Evolutionary conservation across 2,329 filamentous ascomycete genomes (phyloP), one percentile per base, ranked within the genome.

Genomic region (Ceratocystis huliohia): DNA sequence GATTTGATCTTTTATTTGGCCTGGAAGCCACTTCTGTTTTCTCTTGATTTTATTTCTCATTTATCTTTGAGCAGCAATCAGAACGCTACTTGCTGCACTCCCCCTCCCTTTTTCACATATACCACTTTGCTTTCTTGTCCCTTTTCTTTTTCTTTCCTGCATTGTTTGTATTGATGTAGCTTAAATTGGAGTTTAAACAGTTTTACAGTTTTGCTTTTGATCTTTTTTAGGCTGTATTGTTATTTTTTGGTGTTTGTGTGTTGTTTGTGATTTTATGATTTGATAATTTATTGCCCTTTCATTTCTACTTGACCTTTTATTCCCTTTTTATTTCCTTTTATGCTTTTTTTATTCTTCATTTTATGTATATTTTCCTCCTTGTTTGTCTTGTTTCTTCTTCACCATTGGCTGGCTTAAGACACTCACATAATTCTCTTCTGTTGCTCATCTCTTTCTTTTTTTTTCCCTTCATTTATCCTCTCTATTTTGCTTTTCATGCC

Each of bases 401-500:
- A 10, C 30, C 59, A 56, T 56, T 56, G 22, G 50, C 50, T 28
- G 30, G 20, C 15, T 62, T 46, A 62, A 46, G 20, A 22, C 33
- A 46, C 10, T 45, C 37, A 64, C 13, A 22, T 22, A 10, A n/a
- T 56, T 28, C n/a, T 53, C 22, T 48, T 17, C 5, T 30, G 5
- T 53, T 50, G 8, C 25, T 50, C 44, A 25, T 64, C 30, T 56
- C 45, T 50, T 33, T 63, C 8, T 15, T 53, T 64, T 53, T 22
- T 56, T 50, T 64, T 64, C 25, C 20, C 53, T 64, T 50, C 17
- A 13, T 25, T 57, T 59, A 7, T 57, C 53, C 25, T 63, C 22
- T 28, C 37, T 46, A 10, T 22, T 53, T 48, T 46, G 28, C 44
- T 53, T 64, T 13, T 13, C 20, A 30, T 33, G 10, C 30, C 56